Base-by-base conservation (phyloP, 2,329 filamentous ascomycete genomes). In the Decorospora gaudefroyi region DNA sequence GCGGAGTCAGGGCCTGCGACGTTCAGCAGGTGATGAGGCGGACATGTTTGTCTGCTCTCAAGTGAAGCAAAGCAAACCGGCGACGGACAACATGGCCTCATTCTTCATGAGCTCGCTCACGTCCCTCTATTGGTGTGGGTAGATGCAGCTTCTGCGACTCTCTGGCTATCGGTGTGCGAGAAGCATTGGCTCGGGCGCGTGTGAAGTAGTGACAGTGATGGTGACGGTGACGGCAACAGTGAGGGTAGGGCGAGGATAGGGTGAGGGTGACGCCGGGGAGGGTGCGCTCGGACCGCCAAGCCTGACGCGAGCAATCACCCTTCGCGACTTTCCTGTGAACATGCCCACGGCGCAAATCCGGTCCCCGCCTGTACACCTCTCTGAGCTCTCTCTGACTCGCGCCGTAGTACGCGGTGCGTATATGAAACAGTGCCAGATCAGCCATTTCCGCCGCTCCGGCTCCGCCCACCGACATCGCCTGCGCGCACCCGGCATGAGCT, bases 401-500 rank as follows among this genome's bases (percentile, higher is more conserved):
- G 16, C 26, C 12, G 11, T 11, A 12, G 4, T 16, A 15, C 26
- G 37, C 12, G 13, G 4, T 17, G 33, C 29, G 26, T 27, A 19
- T 13, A 33, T 40, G 23, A 17, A 18, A 41, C 32, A 30, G 17
- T 16, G 22, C n/a, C n/a, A 12, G 22, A 30, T 11, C 28, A 28
- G 19, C 36, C 30, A n/a, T 23, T 17, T 17, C 23, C 26, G 15
- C 21, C 15, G 10, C 32, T 21, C 38, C 36, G 25, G 32, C 31
- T 21, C 45, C 25, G 19, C 44, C 45, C 23, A 47, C 26, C 41
- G 51, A 51, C 49, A 32, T 58, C 44, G 32, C 49, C 55, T 58
- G 61, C 59, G 55, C 55, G 42, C 51, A 55, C 49, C 55, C 62
- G 63, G 40, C 41, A 65, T 64, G 62, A 55, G 50, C 56, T 53